phyloP scores from a whole-genome alignment of 2,329 filamentous ascomycete species.

The Nemania bipapillata region DNA sequence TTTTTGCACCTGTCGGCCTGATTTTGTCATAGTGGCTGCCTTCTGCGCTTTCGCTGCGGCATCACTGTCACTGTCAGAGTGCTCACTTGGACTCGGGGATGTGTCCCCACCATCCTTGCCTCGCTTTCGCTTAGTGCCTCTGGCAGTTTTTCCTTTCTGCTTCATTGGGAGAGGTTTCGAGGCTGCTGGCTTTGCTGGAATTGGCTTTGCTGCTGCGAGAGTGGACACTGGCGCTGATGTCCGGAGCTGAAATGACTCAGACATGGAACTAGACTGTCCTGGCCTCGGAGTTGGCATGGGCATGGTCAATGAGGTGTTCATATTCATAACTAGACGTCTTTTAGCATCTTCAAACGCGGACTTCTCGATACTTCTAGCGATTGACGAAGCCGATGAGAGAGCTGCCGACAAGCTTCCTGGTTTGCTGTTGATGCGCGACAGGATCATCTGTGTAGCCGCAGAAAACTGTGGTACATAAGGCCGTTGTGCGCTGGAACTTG shows the following conservation, averaged over 20 bases:
- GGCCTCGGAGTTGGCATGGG: conserved; percentile 48
- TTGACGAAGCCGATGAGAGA: conserved; percentile 51
- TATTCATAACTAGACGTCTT: conserved; percentile 54
- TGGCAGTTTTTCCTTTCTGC: conserved; percentile 36
- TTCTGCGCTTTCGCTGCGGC: conserved; percentile 55
- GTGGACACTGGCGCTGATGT: conserved; percentile 35
- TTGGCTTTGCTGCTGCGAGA: conserved; percentile 8
- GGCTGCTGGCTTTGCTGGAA: conserved; percentile 16
- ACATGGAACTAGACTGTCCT: conserved; percentile 13
- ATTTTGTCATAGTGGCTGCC: conserved; percentile 76
- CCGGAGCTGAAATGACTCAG: conserved; percentile 45
- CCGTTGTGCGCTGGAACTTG: conserved; percentile 47
- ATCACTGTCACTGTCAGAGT: conserved; percentile 46
- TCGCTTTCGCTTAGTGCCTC: conserved; percentile 53
- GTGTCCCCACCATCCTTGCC: conserved; percentile 45
- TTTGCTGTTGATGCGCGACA: conserved; percentile 54
- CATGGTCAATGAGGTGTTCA: conserved; percentile 56
- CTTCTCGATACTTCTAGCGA: conserved; percentile 50
- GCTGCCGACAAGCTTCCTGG: conserved; percentile 52
- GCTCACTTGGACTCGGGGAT: conserved; percentile 47
- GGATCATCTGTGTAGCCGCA: conserved; percentile 56
- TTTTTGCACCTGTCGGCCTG: conserved; percentile 76
- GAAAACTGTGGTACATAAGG: conserved; percentile 52
- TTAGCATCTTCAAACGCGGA: conserved; percentile 55
- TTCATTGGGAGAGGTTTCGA: conserved; percentile 37